phyloP scores from a whole-genome alignment of 2,329 filamentous ascomycete genomes.

The Clonostachys solani region DNA sequence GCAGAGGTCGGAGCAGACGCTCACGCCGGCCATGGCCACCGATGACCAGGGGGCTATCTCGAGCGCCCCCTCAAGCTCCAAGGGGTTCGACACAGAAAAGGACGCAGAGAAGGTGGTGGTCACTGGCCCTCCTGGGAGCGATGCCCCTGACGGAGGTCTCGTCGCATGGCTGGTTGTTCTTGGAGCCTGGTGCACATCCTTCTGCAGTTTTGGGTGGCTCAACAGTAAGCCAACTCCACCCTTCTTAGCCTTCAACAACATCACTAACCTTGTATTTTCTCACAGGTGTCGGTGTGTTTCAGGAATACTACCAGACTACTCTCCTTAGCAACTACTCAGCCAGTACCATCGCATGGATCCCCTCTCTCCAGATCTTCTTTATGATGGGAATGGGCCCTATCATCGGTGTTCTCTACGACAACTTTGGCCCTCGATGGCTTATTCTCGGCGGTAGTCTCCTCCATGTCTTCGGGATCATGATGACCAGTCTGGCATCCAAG shows the following conservation, averaged over 20 bases:
- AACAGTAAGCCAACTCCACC: conserved; percentile 10
- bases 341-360: conserved; percentile 59
- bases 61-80: too few relatives aligned
- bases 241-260: not conserved
- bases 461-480: conserved; percentile 60
- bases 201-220: conserved; percentile 33
- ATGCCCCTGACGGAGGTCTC: conserved; percentile 15
- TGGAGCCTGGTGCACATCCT: conserved; percentile 32
- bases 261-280: not conserved
- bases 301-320: conserved; percentile 50
- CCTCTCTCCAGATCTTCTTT: conserved; percentile 50
- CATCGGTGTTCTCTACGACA: conserved; percentile 60
- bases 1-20: too few relatives aligned
- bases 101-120: too few relatives aligned
- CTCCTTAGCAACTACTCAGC: conserved; percentile 42
- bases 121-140: not conserved
- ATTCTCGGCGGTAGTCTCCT: conserved; percentile 46
- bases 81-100: too few relatives aligned
- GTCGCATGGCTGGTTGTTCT: conserved; percentile 32
- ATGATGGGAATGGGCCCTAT: conserved; percentile 50
- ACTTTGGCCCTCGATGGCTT: conserved; percentile 54
- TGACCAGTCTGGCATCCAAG: conserved; percentile 44
- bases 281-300: conserved; percentile 43
- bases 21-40: too few relatives aligned
- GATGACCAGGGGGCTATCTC: too few relatives aligned